phyloP scores from a whole-genome alignment of 2,329 filamentous ascomycete species.

The Magnaporthales sp. region DNA sequence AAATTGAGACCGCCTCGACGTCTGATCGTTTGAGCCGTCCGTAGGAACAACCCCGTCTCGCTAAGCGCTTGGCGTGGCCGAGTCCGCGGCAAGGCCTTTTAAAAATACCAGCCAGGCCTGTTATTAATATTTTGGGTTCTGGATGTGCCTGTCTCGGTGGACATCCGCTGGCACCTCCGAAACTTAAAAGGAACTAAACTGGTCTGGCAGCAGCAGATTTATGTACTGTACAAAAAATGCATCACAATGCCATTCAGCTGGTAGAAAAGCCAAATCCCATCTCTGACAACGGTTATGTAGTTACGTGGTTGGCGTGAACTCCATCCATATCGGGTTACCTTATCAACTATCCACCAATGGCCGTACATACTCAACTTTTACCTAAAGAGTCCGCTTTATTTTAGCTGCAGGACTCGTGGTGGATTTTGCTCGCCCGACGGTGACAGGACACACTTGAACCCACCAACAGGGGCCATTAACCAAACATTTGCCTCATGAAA shows the following conservation, averaged over 20 bases:
- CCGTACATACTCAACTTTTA: neutral
- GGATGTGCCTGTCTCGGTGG: neutral
- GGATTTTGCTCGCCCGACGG: neutral
- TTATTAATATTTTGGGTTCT: neutral
- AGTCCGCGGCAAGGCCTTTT: constrained; percentile 4
- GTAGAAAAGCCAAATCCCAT: neutral
- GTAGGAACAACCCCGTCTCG: constrained; percentile 13
- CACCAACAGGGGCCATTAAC: neutral
- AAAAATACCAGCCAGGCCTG: neutral
- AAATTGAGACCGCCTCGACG: constrained; percentile 10
- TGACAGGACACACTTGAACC: neutral
- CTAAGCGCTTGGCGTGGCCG: constrained; percentile 18
- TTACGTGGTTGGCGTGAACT: neutral
- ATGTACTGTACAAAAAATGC: neutral
- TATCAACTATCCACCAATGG: neutral
- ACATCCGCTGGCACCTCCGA: neutral
- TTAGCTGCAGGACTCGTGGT: neutral
- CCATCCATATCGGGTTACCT: neutral
- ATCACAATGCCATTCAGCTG: neutral
- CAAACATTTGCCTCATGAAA: neutral
- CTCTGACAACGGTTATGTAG: neutral
- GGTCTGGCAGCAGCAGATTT: neutral
- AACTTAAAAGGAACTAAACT: neutral
- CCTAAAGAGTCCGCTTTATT: neutral
- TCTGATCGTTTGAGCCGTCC: constrained; percentile 1